Evolutionary conservation across 768 basidiomycete species (phyloP).

Genomic region (Mycena vitilis): DNA sequence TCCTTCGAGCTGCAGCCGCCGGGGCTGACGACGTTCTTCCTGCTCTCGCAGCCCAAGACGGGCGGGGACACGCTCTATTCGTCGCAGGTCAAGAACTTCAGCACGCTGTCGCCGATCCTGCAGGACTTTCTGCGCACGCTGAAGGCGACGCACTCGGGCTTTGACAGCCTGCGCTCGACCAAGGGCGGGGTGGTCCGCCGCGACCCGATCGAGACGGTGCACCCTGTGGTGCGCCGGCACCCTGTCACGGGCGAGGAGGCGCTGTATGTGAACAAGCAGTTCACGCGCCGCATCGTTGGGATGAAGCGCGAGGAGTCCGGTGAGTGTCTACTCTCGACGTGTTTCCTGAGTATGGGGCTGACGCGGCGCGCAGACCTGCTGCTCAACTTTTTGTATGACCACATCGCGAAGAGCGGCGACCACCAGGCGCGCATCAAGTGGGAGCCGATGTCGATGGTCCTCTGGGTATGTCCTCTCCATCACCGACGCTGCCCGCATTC

Average conservation of each 20-base stretch:
- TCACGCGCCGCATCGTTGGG: constrained; percentile 85
- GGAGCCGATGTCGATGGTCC: constrained; percentile 77
- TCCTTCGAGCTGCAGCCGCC: constrained; percentile 91
- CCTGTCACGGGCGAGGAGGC: constrained; percentile 93
- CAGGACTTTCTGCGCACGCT: constrained; percentile 83
- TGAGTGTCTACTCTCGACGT: constrained; percentile 40
- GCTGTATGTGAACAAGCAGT: constrained; percentile 87
- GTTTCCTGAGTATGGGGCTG: background rate
- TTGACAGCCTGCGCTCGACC: constrained; percentile 77
- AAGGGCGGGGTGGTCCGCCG: constrained; percentile 80
- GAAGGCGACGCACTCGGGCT: constrained; percentile 84
- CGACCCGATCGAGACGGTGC: constrained; percentile 84
- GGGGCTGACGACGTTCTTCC: constrained; percentile 86
- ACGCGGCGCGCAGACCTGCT: constrained; percentile 59
- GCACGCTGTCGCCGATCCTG: constrained; percentile 80
- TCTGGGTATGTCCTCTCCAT: constrained; percentile 26
- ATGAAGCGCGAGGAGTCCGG: constrained; percentile 88
- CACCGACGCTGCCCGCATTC: background rate
- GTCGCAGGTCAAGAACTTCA: constrained; percentile 74
- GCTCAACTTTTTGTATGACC: constrained; percentile 76
- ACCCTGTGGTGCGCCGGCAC: constrained; percentile 82
- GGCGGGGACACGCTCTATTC: constrained; percentile 82
- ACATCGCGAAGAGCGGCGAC: constrained; percentile 82
- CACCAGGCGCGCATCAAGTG: constrained; percentile 84
- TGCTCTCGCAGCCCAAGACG: constrained; percentile 71